phyloP scores from a whole-genome alignment of 768 basidiomycete genomes.

The Sporobolomyces roseus region DNA sequence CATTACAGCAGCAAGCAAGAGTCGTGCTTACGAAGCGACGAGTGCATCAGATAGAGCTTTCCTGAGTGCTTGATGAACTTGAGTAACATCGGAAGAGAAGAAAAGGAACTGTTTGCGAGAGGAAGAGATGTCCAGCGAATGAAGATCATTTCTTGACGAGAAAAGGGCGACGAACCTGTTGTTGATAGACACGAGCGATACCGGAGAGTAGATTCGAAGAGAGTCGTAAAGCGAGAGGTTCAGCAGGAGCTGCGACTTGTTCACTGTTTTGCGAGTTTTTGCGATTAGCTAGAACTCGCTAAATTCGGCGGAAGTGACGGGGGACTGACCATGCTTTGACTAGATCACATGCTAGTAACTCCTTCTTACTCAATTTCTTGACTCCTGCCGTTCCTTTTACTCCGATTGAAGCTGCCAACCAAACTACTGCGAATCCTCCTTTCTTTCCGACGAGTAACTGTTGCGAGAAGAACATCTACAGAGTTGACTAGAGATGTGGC shows the following conservation, averaged over 20 bases:
- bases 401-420: conserved; percentile 37
- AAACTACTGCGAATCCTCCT: conserved; percentile 35
- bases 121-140: background rate
- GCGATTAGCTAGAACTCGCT: background rate
- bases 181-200: conserved; percentile 35
- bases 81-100: conserved; percentile 27
- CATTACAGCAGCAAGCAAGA: no score
- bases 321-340: conserved; percentile 31
- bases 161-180: conserved; percentile 13
- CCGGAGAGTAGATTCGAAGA: conserved; percentile 29
- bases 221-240: conserved; percentile 36
- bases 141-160: no score
- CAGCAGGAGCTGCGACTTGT: conserved; percentile 25
- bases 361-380: conserved; percentile 26
- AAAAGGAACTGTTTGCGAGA: conserved; percentile 28
- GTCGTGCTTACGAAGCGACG: background rate
- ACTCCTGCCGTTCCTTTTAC: conserved; percentile 7
- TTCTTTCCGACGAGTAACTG: conserved; percentile 36
- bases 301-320: background rate
- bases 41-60: conserved; percentile 22
- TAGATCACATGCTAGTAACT: conserved; percentile 31
- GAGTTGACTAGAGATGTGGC: background rate
- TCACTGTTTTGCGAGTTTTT: conserved; percentile 14
- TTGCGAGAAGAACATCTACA: conserved; percentile 34
- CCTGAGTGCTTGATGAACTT: conserved; percentile 28